Conservation (phyloP, 306 rosid species). For the Astragalus membranaceus region DNA sequence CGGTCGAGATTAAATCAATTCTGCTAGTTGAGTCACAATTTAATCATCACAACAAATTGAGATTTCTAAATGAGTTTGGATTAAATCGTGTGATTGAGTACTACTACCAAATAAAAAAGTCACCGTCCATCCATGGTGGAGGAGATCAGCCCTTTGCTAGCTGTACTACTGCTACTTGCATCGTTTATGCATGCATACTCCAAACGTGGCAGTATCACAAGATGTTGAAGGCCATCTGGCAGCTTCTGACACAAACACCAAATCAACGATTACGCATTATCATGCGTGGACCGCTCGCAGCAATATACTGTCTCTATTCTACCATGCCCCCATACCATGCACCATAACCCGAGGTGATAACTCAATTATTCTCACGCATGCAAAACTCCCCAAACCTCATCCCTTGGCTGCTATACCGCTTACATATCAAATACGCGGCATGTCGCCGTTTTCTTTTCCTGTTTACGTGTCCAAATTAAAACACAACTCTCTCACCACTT, state of each 20-base stretch:
- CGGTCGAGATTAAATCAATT: too few relatives aligned
- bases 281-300: background rate
- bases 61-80: too few relatives aligned
- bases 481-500: background rate
- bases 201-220: slow-evolving; percentile 8
- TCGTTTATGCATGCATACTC: background rate
- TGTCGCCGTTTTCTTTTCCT: background rate
- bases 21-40: too few relatives aligned
- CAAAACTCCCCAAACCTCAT: background rate
- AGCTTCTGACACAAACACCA: background rate
- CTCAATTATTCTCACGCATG: background rate
- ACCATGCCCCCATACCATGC: background rate
- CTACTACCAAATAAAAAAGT: too few relatives aligned
- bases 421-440: slow-evolving; percentile 15
- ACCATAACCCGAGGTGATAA: slow-evolving; percentile 26
- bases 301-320: background rate
- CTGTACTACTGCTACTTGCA: background rate
- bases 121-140: too few relatives aligned
- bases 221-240: background rate
- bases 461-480: slow-evolving; percentile 16
- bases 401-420: background rate
- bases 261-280: background rate
- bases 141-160: too few relatives aligned
- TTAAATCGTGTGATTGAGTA: too few relatives aligned
- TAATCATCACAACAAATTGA: too few relatives aligned